Evolutionary conservation across 768 basidiomycete species (phyloP).

Genomic region (Mycena crocata): DNA sequence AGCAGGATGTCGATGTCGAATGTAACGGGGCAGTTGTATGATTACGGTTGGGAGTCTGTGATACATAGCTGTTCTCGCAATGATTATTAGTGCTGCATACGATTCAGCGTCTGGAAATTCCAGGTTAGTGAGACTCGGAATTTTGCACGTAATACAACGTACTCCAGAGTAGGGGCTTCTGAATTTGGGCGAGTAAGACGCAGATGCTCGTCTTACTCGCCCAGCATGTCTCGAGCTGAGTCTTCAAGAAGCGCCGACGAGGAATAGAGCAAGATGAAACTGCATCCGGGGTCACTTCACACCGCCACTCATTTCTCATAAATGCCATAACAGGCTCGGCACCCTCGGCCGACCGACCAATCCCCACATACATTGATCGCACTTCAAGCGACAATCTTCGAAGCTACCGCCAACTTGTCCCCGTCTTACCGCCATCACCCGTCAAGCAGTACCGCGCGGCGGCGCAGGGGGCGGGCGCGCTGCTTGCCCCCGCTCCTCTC

Average conservation of each 20-base stretch:
- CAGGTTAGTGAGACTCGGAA: no score
- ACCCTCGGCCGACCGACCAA: neutral
- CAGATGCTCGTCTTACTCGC: no score
- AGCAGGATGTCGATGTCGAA: no score
- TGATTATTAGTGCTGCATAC: no score
- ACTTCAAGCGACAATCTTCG: neutral
- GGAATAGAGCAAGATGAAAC: neutral
- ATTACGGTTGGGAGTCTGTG: no score
- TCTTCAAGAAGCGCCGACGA: neutral
- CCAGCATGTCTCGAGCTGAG: neutral
- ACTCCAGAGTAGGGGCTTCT: no score
- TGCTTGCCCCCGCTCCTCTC: no score
- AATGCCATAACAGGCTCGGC: neutral
- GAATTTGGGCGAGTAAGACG: no score
- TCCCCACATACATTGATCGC: neutral
- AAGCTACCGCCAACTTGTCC: neutral
- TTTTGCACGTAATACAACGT: no score
- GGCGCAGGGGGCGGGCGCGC: neutral
- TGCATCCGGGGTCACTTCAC: neutral
- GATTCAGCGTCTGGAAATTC: no score
- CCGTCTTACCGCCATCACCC: neutral
- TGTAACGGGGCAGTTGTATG: no score
- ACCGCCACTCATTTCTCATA: neutral
- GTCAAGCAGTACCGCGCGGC: neutral
- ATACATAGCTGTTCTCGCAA: no score